phyloP scores from a whole-genome alignment of 306 rosid species.

The Psophocarpus tetragonolobus region DNA sequence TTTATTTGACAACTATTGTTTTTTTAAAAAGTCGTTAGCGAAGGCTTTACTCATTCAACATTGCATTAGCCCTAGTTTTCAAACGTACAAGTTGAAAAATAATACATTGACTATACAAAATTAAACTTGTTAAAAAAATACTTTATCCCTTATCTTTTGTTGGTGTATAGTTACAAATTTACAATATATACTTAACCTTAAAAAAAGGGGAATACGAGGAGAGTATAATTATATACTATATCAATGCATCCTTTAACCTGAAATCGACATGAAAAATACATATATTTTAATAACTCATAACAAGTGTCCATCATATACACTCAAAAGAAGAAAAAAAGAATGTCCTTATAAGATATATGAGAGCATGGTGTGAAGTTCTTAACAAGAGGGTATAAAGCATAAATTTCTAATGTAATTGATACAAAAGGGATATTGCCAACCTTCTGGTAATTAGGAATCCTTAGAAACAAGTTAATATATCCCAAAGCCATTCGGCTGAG shows the following conservation, averaged over 20 bases:
- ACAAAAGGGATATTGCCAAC: constrained; percentile 20
- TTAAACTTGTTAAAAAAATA: background rate
- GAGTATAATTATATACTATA: background rate
- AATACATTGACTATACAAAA: background rate
- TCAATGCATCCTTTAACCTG: background rate
- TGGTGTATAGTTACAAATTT: background rate
- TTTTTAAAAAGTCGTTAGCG: background rate
- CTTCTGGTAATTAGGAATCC: constrained; percentile 20
- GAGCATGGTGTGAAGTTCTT: background rate
- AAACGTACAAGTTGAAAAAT: too few relatives aligned
- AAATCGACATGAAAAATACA: background rate
- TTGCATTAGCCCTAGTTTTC: too few relatives aligned
- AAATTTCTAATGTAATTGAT: constrained; percentile 29
- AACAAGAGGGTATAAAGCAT: constrained; percentile 8
- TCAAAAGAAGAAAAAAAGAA: background rate
- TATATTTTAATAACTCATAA: background rate
- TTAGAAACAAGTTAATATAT: constrained; percentile 34
- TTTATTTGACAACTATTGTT: background rate
- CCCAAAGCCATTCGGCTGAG: constrained; percentile 40
- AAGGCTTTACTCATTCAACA: background rate
- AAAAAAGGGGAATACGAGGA: background rate
- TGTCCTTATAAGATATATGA: background rate
- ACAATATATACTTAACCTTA: background rate
- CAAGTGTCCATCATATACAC: background rate
- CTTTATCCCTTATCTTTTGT: background rate